Evolutionary conservation across 345 rosid genomes (phyloP), one percentile per base, ranked within the genome.

Genomic region (Populus simonii): DNA sequence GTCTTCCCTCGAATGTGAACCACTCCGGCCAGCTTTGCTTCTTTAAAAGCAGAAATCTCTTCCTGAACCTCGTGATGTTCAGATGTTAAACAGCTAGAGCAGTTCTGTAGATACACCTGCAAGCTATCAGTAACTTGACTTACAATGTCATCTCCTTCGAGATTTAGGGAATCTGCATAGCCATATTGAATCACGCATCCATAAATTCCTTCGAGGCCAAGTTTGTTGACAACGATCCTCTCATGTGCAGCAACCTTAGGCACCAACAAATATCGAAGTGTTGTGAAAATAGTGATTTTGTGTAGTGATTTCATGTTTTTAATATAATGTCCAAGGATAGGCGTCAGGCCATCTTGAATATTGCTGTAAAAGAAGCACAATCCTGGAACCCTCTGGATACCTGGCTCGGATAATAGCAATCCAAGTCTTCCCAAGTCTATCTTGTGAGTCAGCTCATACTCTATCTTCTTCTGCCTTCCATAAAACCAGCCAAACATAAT

Each of bases 401-500:
- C 89, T 4, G 93, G 93, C 33, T 90, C 88, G 20, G 91, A 87
- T 73, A 91, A 80, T 0, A 93, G 85, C 65, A 77, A 73, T 69
- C 79, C 78, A 23, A 94, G 89, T 85, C 90, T 86, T 81, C 76
- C 87, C 84, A 90, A 38, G 75, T 87, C 87, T 49, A 90, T 86
- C 86, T 81, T 90, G 86, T 89, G 90, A 55, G 88, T 89, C 75
- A 89, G 71, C 85, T 94, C 95, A 69, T 90, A 89, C 68, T 89
- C 90, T 8, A 91, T 81, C 90, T 90, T 90, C 80, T 91, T 90
- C 79, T 92, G 91, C 78, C 97, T 89, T 75, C 98, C 97, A 12
- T 91, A 89, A 71, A 91, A 92, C 97, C 97, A 94, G 69, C 90
- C 94, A 49, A 89, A 94, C 98, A 94, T 92, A 27, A 91, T 86